Evolutionary conservation across 2,329 filamentous ascomycete genomes (phyloP), one percentile per base, ranked within the genome.

Genomic region (Botrytis aclada): DNA sequence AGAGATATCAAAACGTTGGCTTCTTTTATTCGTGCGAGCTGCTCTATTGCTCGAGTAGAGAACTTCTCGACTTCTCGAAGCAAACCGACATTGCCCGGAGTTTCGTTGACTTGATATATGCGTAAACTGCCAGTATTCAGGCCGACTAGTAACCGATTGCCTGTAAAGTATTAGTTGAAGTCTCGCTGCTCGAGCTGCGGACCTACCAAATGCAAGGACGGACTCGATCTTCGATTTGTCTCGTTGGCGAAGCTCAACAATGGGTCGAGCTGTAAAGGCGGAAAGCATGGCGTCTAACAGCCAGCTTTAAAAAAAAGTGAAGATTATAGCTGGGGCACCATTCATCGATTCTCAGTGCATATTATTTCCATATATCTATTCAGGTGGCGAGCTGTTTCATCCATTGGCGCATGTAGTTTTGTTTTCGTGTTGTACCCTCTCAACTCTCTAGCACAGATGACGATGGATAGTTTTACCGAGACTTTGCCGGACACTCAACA

Each of bases 181-280:
- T 72, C n/a, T 34, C 18, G 25, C 16, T 25, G n/a, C 18, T 34
- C 61, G 41, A 39, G 20, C 63, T 37, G 51, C 32, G 58, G 45
- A 75, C 83, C 73, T 86, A 93, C 92, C 94, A 83, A 97, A 93
- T 75, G 95, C 93, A 65, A 98, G 88, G 77, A 99, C 93, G 67
- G 93, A 96, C 84, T 99, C 96, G 84, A 99, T 97, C 86, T 92
- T 96, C 77, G 93, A 97, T 86, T 97, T 98, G 89, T 98, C 95
- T 83, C 93, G 92, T 83, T 91, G 90, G 85, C 93, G 95, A 80
- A 99, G 92, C 92, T 99, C 96, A 87, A 98, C 93, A 82, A 99
- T 95, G 76, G 95, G 93, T 81, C 93, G 93, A 85, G 96, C 95
- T 79, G 93, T 97, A 85, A 99, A 99, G 81, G 96, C 96, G 84